Evolutionary conservation across 2,329 filamentous ascomycete genomes (phyloP), one percentile per base, ranked within the genome.

Genomic region (Colletotrichum eremochloae): DNA sequence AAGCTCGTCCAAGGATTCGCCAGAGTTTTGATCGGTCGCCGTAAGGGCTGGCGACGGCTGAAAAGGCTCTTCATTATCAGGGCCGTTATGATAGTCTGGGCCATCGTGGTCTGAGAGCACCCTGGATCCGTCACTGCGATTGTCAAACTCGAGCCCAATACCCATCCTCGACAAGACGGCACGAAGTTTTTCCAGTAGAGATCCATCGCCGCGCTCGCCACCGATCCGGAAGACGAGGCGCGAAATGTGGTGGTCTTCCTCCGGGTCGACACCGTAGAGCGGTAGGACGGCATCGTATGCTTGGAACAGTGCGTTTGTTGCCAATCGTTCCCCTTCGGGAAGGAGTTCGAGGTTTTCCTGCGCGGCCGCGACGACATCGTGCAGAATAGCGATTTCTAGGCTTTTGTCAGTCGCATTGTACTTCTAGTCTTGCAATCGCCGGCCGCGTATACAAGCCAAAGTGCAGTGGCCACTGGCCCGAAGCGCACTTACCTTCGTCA

Each of bases 141-240:
- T 75, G 36, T 86, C 85, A 68, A 92, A 88, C 73, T 94, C 91
- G 66, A 96, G 85, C 53, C 90, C 86, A 74, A 96, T 94, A 31
- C 91, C 91, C 86, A 94, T 90, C 62, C 89, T 87, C 20, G 83
- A 84, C 75, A 97, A 85, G 71, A 94, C 86, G 69, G 87, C 84
- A 79, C 91, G 88, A 77, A 96, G 95, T 76, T 92, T 93, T 70
- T 92, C 89, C 74, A 90, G 86, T 38, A 97, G 84, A 5, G 86
- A 86, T 44, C 82, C 83, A 58, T 87, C 81, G 58, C 88, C 87
- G 69, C 86, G 86, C 77, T 90, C 87, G 72, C 90, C 91, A 64
- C 93, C 93, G 79, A 97, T 90, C 77, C 92, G 92, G 80, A 96
- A 94, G 68, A 97, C 83, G 77, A 97, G 91, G 74, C 92, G 90